These are phyloP conservation scores for Otatea glauca DNA, from an alignment of 176 grass and related monocot species.

Conservation along the genomic window DNA sequence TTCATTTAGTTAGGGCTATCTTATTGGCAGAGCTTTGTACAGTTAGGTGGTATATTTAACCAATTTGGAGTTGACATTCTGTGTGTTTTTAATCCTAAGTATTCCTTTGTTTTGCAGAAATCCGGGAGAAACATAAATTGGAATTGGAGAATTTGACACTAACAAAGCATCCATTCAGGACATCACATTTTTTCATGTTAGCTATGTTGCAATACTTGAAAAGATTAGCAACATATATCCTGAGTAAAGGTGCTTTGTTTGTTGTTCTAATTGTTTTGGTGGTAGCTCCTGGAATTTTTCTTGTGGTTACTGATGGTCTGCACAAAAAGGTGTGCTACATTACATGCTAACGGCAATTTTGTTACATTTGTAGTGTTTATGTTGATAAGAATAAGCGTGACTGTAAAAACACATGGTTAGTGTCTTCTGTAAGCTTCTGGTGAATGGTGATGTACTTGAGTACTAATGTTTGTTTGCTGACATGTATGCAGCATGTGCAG, in stretches of 20 bases:
- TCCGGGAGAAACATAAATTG: slow-evolving; percentile 70
- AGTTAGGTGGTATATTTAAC: neutral
- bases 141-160: slow-evolving; percentile 77
- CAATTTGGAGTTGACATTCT: slow-evolving; percentile 21
- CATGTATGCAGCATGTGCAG: slow-evolving; percentile 70
- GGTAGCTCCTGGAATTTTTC: slow-evolving; percentile 51
- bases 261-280: slow-evolving; percentile 58
- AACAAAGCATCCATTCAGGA: slow-evolving; percentile 83
- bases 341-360: neutral
- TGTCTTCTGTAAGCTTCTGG: slow-evolving; percentile 20
- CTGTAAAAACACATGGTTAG: neutral
- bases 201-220: slow-evolving; percentile 72
- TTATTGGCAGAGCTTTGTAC: slow-evolving; percentile 1
- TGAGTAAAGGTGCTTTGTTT: slow-evolving; percentile 65
- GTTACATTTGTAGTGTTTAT: slow-evolving; percentile 16
- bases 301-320: slow-evolving; percentile 56
- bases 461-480: slow-evolving; percentile 41
- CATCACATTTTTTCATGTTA: slow-evolving; percentile 66
- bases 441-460: neutral
- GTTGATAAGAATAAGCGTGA: slow-evolving; percentile 25
- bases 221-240: slow-evolving; percentile 66
- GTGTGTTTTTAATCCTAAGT: slow-evolving; percentile 9
- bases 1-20: slow-evolving; percentile 20
- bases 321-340: slow-evolving; percentile 69
- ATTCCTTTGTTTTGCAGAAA: slow-evolving; percentile 65